These are phyloP conservation scores for Pontederia crassipes DNA, from an alignment of 176 grass and related monocot genomes.

Conservation along the genomic window DNA sequence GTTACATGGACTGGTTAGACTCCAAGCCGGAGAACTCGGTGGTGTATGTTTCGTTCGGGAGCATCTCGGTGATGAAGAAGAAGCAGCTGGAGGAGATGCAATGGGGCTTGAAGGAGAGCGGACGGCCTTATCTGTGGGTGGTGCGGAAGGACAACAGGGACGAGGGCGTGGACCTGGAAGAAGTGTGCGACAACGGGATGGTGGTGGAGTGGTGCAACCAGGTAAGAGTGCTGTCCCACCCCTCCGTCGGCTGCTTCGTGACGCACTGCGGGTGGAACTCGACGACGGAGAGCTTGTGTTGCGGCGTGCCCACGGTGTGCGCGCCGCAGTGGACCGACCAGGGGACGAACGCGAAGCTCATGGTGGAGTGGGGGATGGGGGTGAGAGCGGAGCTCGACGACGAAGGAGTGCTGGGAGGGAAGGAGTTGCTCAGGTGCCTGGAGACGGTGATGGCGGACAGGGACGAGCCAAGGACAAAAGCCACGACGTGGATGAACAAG, in stretches of 20 bases:
- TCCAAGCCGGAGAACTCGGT: constrained; percentile 20
- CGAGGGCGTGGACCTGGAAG: not conserved
- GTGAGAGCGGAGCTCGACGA: constrained; percentile 29
- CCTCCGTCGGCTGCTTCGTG: constrained; percentile 58
- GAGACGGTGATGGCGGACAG: not conserved
- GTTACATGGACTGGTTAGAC: constrained; percentile 11
- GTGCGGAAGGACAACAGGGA: not conserved
- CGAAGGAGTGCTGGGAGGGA: constrained; percentile 40
- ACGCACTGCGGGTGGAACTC: constrained; percentile 79
- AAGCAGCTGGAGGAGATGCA: not conserved
- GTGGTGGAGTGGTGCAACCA: constrained; percentile 81
- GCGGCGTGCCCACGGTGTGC: constrained; percentile 39
- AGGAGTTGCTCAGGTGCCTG: constrained; percentile 42
- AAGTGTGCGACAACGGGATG: not conserved
- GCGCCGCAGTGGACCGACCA: constrained; percentile 68
- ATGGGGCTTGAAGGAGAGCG: not conserved
- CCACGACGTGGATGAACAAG: constrained; percentile 3
- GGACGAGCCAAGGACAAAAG: constrained; percentile 1
- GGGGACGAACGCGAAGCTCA: constrained; percentile 42
- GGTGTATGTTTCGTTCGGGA: constrained; percentile 57
- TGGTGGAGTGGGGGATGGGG: constrained; percentile 44
- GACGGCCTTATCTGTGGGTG: constrained; percentile 4
- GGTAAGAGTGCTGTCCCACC: constrained; percentile 48
- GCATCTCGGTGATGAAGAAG: constrained; percentile 19
- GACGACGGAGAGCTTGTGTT: constrained; percentile 38